Evolutionary conservation across 345 rosid species (phyloP), one percentile per base, ranked within the genome.

Genomic region (Raphanus raphanistrum): DNA sequence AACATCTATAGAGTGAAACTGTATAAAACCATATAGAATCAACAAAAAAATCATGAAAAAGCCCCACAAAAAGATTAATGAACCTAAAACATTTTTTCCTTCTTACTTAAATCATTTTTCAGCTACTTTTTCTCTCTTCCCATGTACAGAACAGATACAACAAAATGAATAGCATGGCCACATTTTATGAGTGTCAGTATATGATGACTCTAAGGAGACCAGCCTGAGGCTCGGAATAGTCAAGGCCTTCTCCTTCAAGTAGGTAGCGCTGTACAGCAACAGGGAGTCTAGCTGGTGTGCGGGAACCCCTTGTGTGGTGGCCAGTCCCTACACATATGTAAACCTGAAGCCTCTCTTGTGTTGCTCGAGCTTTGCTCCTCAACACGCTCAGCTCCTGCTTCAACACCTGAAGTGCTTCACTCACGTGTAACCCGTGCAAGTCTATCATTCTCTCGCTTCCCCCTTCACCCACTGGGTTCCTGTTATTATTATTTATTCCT

Each of bases 301-400:
- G 92, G 17, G 96, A 78, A 43, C 99, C 99, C 59, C 93, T 87
- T 28, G 97, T 88, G 85, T 96, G 96, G 80, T 96, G 98, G 4
- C 99, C 98, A 3, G 97, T 95, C 33, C 98, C 99, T 15, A 95
- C 99, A 16, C 94, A 92, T 75, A 95, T 90, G 77, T 88, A 91
- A 57, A 95, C 88, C 80, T 89, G 99, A 75, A 95, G 84, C 35
- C 90, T 93, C 86, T 92, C 96, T 55, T 87, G 96, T 1, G 92
- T 85, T 64, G 90, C 89, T 58, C 88, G 77, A 43, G 94, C 96
- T 11, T 88, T 84, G 80, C 88, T 86, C 87, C 90, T 87, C 65
- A 91, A 76, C 55, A 89, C 85, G 43, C 87, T 85, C 17, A 93
- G 86, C 74, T 93, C 99, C 6, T 91, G 95, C 86, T 89, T 95